These are phyloP conservation scores for Cryptosporidium sp. DNA, from an alignment of 169 alveolate genomes.

Conservation along the genomic window DNA sequence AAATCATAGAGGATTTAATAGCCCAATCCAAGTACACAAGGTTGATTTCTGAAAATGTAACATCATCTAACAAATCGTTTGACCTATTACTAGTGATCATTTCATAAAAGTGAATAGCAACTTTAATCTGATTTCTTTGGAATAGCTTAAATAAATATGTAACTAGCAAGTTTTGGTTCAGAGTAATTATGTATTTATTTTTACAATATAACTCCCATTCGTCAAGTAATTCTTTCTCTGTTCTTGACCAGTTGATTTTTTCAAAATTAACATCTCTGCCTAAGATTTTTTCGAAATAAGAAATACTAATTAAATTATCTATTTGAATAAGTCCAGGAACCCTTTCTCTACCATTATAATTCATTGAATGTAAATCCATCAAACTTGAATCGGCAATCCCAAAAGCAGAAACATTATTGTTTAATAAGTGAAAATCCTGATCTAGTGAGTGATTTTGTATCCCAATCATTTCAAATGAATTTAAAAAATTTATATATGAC, in stretches of 20 bases:
- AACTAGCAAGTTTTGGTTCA: slow-evolving; percentile 19
- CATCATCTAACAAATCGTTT: slow-evolving; percentile 1
- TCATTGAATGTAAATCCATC: slow-evolving; percentile 7
- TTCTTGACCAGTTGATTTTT: slow-evolving; percentile 20
- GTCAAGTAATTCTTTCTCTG: slow-evolving; percentile 18
- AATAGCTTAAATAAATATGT: slow-evolving; percentile 50
- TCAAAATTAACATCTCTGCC: background rate
- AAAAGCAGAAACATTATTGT: slow-evolving; percentile 20
- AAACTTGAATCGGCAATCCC: slow-evolving; percentile 11
- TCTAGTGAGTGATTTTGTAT: background rate
- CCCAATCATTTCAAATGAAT: slow-evolving; percentile 65
- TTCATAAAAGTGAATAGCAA: slow-evolving; percentile 42
- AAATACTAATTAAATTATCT: slow-evolving; percentile 30
- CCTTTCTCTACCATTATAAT: background rate
- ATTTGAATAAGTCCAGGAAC: slow-evolving; percentile 63
- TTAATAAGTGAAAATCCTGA: background rate
- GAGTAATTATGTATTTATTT: background rate
- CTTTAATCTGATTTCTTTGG: slow-evolving; percentile 26
- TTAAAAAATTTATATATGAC: slow-evolving; percentile 26
- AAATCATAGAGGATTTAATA: slow-evolving; percentile 55
- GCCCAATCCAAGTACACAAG: slow-evolving; percentile 68
- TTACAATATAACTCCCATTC: slow-evolving; percentile 34
- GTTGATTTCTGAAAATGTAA: slow-evolving; percentile 44
- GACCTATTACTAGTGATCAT: background rate
- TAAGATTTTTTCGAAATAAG: slow-evolving; percentile 39